A percentile compares a stretch with the other conserved stretches of the same genome.
Conservation (phyloP, 108 stramenopile species). For the Cyclotella atomus region DNA sequence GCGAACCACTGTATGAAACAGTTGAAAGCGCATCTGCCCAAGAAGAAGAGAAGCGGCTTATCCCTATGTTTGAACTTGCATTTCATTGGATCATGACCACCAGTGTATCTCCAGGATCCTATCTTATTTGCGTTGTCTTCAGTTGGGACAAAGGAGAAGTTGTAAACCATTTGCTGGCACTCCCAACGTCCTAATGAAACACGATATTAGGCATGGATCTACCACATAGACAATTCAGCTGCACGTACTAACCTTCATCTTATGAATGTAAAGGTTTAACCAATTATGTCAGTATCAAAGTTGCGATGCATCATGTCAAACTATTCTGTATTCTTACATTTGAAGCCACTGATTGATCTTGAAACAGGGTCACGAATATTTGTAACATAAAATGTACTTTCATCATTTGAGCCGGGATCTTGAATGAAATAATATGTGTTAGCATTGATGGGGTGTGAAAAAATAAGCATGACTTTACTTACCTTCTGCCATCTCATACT, state of each 20-base stretch:
- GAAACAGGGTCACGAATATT: slow-evolving; percentile 40
- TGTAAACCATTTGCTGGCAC: slow-evolving; percentile 20
- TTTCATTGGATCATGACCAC: slow-evolving; percentile 11
- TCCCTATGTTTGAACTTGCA: neutral
- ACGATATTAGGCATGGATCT: too few species aligned
- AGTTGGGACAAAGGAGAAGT: slow-evolving; percentile 26
- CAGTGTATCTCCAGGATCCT: slow-evolving; percentile 28
- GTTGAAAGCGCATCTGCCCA: slow-evolving; percentile 21
- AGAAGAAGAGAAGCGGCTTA: slow-evolving; percentile 5
- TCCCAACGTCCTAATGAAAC: slow-evolving; percentile 39
- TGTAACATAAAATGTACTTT: slow-evolving; percentile 40
- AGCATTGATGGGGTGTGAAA: neutral
- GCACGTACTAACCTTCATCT: too few species aligned
- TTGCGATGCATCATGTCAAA: too few species aligned
- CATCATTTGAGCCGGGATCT: slow-evolving; percentile 31
- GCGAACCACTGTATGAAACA: slow-evolving; percentile 44
- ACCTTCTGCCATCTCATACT: slow-evolving; percentile 14
- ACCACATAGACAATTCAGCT: too few species aligned
- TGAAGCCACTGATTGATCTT: slow-evolving; percentile 41
- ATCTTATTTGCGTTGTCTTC: slow-evolving; percentile 23
- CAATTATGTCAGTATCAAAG: too few species aligned
- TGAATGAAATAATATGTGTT: neutral
- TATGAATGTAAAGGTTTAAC: too few species aligned
- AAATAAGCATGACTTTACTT: neutral
- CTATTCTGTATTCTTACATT: too few species aligned